Conservation (phyloP, 805 yeast species). For the Starmerella apis region DNA sequence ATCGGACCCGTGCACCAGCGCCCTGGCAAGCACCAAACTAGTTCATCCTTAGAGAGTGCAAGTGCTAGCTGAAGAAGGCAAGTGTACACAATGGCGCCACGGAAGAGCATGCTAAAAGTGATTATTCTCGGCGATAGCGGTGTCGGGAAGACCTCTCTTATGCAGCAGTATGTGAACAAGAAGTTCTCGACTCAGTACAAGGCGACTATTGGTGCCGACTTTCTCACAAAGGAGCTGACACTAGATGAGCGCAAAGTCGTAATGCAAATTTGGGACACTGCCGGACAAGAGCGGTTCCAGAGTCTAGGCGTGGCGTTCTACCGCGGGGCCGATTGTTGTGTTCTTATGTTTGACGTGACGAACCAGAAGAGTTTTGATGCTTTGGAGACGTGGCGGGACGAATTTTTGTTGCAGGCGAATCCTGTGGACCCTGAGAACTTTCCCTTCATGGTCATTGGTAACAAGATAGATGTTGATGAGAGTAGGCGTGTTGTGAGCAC, state of each 20-base stretch:
- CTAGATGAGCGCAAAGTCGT: conserved; percentile 76
- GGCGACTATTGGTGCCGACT: conserved; percentile 97
- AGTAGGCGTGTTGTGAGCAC: conserved; percentile 62
- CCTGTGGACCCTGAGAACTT: conserved; percentile 88
- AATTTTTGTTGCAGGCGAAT: conserved; percentile 85
- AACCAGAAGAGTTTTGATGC: conserved; percentile 88
- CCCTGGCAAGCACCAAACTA: neutral
- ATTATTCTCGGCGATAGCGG: conserved; percentile 95
- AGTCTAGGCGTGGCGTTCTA: conserved; percentile 93
- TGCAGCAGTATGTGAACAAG: conserved; percentile 94
- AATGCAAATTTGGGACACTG: conserved; percentile 90
- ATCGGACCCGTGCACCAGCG: neutral
- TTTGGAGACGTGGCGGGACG: conserved; percentile 87
- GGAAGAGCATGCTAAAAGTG: conserved; percentile 47
- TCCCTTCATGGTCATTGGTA: conserved; percentile 92
- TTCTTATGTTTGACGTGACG: conserved; percentile 88
- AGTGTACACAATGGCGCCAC: conserved; percentile 24
- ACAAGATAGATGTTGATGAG: conserved; percentile 91
- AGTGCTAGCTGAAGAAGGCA: neutral
- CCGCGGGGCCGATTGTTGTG: conserved; percentile 97
- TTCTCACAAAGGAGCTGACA: conserved; percentile 77
- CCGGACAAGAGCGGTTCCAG: conserved; percentile 97
- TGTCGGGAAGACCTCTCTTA: conserved; percentile 91
- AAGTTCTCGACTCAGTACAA: conserved; percentile 92
- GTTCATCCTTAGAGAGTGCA: neutral